phyloP scores from a whole-genome alignment of 2,329 filamentous ascomycete genomes.

The Sphaceloma murrayae region DNA sequence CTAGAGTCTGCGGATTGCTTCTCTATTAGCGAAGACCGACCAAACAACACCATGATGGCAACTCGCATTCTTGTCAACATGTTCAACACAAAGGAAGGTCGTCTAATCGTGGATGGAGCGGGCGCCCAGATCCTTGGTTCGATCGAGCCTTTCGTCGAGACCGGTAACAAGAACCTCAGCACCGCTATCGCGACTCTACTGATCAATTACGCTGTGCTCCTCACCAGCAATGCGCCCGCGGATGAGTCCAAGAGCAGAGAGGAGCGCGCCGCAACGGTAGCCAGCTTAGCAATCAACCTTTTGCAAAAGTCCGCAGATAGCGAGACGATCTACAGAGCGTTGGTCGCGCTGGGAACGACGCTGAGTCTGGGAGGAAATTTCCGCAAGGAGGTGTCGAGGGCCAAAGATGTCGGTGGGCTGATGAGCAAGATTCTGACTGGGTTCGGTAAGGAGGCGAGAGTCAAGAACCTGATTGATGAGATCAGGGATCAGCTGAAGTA shows the following conservation, averaged over 20 bases:
- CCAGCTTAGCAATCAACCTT: conserved; percentile 26
- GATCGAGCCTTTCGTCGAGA: conserved; percentile 51
- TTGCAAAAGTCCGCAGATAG: conserved; percentile 49
- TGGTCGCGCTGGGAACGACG: conserved; percentile 77
- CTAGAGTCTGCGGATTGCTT: conserved; percentile 52
- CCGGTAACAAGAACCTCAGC: conserved; percentile 53
- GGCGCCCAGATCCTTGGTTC: conserved; percentile 54
- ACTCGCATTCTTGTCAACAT: conserved; percentile 74
- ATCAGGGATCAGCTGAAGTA: conserved; percentile 41
- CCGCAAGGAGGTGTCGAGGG: conserved; percentile 49
- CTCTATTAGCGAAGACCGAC: conserved; percentile 45
- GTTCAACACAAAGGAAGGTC: conserved; percentile 65
- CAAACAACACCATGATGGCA: conserved; percentile 82
- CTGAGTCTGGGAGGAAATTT: conserved; percentile 53
- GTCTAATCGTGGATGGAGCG: conserved; percentile 45
- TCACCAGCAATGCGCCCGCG: conserved; percentile 35
- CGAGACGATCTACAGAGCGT: conserved; percentile 71
- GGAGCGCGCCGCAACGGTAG: conserved; percentile 26
- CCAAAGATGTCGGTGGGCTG: conserved; percentile 46
- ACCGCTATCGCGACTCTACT: conserved; percentile 73
- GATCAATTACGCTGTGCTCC: conserved; percentile 75
- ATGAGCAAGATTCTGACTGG: conserved; percentile 40
- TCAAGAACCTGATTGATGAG: conserved; percentile 51
- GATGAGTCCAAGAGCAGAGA: conserved; percentile 25
- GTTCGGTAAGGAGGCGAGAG: conserved; percentile 50